These are phyloP conservation scores for Graphilbum fragrans DNA, from an alignment of 2,329 filamentous ascomycete genomes.

Conservation along the genomic window DNA sequence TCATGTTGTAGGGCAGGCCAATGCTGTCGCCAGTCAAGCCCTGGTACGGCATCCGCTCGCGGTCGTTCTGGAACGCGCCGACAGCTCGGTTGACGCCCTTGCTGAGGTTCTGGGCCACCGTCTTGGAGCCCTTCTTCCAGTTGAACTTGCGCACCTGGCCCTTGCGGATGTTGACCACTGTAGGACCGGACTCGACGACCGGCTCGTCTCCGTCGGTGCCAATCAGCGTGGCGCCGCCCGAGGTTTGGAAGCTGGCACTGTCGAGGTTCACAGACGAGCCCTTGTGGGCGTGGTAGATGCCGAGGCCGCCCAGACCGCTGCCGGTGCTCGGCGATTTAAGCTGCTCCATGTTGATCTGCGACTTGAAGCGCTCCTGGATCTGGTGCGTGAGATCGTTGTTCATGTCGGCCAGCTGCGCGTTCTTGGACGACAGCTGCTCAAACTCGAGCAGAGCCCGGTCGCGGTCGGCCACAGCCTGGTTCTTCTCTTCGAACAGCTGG, in stretches of 20 bases:
- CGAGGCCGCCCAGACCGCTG: constrained; percentile 31
- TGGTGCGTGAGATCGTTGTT: constrained; percentile 93
- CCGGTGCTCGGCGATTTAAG: constrained; percentile 24
- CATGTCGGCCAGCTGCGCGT: constrained; percentile 84
- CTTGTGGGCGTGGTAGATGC: constrained; percentile 41
- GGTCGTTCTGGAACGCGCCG: constrained; percentile 51
- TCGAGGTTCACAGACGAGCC: constrained; percentile 41
- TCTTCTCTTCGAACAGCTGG: constrained; percentile 73
- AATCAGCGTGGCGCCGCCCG: constrained; percentile 42
- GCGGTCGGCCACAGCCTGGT: constrained; percentile 69
- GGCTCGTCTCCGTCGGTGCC: constrained; percentile 55
- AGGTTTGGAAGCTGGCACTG: constrained; percentile 40
- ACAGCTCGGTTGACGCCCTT: constrained; percentile 93
- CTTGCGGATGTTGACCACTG: constrained; percentile 90
- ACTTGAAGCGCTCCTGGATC: constrained; percentile 87
- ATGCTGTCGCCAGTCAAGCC: constrained; percentile 50
- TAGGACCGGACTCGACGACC: constrained; percentile 62
- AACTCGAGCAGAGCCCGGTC: constrained; percentile 93
- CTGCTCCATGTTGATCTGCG: constrained; percentile 42
- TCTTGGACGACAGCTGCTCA: constrained; percentile 87
- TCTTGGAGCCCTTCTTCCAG: constrained; percentile 95
- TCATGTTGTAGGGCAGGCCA: constrained; percentile 61
- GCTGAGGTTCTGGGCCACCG: constrained; percentile 83
- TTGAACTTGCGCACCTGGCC: constrained; percentile 94
- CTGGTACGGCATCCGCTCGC: constrained; percentile 38